Conservation (phyloP, 148 eudicot genomes). For the Fagopyrum esculentum region DNA sequence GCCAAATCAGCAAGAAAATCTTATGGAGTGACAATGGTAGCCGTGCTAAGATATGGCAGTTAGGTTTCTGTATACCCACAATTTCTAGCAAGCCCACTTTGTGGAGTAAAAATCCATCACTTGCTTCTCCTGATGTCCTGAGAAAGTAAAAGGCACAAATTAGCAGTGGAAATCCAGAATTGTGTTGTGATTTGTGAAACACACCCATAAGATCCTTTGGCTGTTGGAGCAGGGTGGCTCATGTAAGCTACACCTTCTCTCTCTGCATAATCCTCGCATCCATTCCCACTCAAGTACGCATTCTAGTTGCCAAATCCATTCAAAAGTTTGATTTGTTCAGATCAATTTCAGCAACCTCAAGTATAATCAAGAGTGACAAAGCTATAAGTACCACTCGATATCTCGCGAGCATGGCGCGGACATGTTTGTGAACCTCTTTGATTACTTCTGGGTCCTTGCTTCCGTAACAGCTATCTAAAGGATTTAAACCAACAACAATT, state of each 20-base stretch:
- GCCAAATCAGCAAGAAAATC: constrained; percentile 7
- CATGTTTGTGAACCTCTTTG: constrained; percentile 14
- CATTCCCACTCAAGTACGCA: constrained; percentile 33
- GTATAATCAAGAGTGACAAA: background rate
- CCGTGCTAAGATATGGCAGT: background rate
- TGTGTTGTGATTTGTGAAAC: constrained; percentile 14
- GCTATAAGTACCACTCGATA: constrained; percentile 36
- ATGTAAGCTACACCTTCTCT: constrained; percentile 19
- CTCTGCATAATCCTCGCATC: constrained; percentile 21
- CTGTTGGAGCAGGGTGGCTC: constrained; percentile 11
- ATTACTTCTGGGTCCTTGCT: constrained; percentile 15
- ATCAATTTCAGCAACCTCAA: background rate
- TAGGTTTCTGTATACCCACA: constrained; percentile 22
- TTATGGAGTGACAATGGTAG: background rate
- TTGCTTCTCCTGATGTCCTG: constrained; percentile 19
- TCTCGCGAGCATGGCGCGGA: constrained; percentile 28
- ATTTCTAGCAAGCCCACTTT: constrained; percentile 44
- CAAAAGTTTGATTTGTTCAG: background rate
- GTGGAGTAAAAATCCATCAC: constrained; percentile 47
- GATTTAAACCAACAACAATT: constrained; percentile 38
- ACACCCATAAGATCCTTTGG: constrained; percentile 24
- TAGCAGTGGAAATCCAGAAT: background rate
- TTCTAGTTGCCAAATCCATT: constrained; percentile 22
- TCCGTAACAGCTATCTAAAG: constrained; percentile 28
- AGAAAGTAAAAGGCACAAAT: background rate